Percentiles rank a stretch among this genome's conserved stretches.
These are phyloP conservation scores for Trichosporon inkin DNA, from an alignment of 1,284 basidiomycete genomes.

Conservation along the genomic window DNA sequence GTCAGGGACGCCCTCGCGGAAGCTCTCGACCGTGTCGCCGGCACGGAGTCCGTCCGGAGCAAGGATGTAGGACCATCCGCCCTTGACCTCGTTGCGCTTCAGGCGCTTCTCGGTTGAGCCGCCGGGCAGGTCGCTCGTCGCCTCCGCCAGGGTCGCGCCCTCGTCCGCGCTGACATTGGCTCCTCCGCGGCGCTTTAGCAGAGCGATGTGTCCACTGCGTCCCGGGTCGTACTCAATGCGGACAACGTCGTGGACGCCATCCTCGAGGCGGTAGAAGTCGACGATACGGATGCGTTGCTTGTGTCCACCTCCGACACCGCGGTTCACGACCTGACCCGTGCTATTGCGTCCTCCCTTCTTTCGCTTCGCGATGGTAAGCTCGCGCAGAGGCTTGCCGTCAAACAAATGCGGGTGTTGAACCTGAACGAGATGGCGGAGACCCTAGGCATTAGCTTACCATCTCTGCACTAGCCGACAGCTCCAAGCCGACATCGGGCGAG, in stretches of 20 bases:
- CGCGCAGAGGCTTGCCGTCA: constrained; percentile 74
- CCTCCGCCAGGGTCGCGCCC: constrained; percentile 35
- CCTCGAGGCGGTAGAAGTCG: constrained; percentile 74
- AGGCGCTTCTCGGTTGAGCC: constrained; percentile 17
- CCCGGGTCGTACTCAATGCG: constrained; percentile 97
- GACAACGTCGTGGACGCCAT: constrained; percentile 80
- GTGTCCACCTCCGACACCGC: constrained; percentile 88
- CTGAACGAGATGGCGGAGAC: constrained; percentile 78
- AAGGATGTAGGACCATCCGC: constrained; percentile 72
- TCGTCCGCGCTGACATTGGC: constrained; percentile 29
- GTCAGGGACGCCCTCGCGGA: constrained; percentile 72
- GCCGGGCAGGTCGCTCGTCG: constrained; percentile 15
- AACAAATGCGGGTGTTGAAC: constrained; percentile 78
- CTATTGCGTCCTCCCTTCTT: constrained; percentile 80
- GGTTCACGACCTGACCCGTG: constrained; percentile 80
- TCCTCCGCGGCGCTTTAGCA: constrained; percentile 54
- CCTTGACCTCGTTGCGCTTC: constrained; percentile 37
- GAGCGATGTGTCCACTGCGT: constrained; percentile 87
- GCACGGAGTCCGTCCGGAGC: constrained; percentile 84
- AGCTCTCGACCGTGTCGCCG: constrained; percentile 84
- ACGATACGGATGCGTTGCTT: constrained; percentile 76
- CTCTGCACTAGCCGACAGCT: background rate
- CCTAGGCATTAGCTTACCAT: constrained; percentile 36
- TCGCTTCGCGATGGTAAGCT: constrained; percentile 76
- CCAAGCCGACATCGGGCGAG: background rate